A percentile compares a stretch with the other conserved stretches of the same genome.
phyloP scores from a whole-genome alignment of 176 grass and related monocot genomes.

The Leersia perrieri region DNA sequence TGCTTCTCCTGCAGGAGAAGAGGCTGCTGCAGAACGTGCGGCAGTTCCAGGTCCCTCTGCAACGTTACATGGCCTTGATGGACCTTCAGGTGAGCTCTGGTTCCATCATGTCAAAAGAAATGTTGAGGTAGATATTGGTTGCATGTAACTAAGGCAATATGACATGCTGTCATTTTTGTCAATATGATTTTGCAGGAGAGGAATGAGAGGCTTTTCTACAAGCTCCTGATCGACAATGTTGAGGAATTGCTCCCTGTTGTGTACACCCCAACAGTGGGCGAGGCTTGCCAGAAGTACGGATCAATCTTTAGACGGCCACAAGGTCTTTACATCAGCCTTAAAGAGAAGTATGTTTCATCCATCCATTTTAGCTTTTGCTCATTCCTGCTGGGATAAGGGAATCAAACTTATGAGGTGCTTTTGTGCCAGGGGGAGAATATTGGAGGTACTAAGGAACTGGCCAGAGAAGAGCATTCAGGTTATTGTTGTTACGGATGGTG shows the following conservation, averaged over 20 bases:
- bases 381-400: neutral
- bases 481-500: conserved; percentile 88
- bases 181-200: conserved; percentile 55
- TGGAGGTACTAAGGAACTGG: conserved; percentile 91
- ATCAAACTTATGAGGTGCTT: neutral
- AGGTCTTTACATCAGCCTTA: conserved; percentile 82
- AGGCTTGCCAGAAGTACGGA: conserved; percentile 95
- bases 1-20: conserved; percentile 61
- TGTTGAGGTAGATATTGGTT: neutral
- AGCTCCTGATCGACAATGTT: conserved; percentile 82
- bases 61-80: conserved; percentile 77
- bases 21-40: conserved; percentile 78
- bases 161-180: neutral
- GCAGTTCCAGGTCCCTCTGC: conserved; percentile 64
- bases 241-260: conserved; percentile 91
- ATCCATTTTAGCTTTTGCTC: neutral
- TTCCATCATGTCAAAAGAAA: neutral
- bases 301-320: conserved; percentile 74
- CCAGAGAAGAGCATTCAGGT: conserved; percentile 93
- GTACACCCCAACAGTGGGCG: conserved; percentile 94
- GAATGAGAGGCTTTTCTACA: conserved; percentile 86
- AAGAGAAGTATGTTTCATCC: conserved; percentile 60
- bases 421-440: conserved; percentile 58
- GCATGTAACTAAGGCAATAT: neutral
- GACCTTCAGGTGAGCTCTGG: conserved; percentile 59